These are phyloP conservation scores for Spathaspora sp. DNA, from an alignment of 805 yeast species.

Conservation along the genomic window DNA sequence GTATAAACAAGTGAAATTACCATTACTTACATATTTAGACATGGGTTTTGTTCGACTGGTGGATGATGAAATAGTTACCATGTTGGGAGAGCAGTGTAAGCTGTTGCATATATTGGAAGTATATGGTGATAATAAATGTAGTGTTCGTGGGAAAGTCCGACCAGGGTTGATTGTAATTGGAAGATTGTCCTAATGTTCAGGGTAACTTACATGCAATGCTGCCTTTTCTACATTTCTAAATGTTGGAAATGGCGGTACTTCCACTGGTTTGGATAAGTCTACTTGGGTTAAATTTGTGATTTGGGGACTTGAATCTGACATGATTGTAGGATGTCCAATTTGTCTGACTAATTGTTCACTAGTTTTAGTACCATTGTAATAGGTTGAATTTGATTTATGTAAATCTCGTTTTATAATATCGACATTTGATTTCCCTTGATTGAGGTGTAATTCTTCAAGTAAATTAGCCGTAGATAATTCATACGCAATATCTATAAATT, in stretches of 20 bases:
- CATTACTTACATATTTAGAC: constrained; percentile 66
- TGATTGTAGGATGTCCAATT: constrained; percentile 32
- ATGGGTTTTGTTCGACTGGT: constrained; percentile 76
- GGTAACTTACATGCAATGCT: constrained; percentile 38
- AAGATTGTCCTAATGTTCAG: constrained; percentile 57
- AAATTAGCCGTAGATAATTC: constrained; percentile 16
- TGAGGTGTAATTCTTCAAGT: constrained; percentile 1
- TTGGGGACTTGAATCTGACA: constrained; percentile 31
- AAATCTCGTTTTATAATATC: constrained; percentile 13
- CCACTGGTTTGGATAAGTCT: constrained; percentile 16
- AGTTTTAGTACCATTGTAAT: constrained; percentile 15
- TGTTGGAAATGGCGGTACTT: constrained; percentile 43
- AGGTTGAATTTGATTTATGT: constrained; percentile 23
- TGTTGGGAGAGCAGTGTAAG: constrained; percentile 56
- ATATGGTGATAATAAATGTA: constrained; percentile 72
- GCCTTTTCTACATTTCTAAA: constrained; percentile 68
- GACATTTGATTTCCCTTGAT: constrained; percentile 10
- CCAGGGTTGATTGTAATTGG: constrained; percentile 65
- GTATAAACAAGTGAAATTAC: constrained; percentile 31
- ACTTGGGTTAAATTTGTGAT: constrained; percentile 24
- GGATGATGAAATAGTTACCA: constrained; percentile 63
- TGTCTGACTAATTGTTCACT: constrained; percentile 15
- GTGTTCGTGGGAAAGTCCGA: constrained; percentile 49
- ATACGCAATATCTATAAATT: constrained; percentile 15
- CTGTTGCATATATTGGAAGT: constrained; percentile 68